These are phyloP conservation scores for Penicillium parvum DNA, from an alignment of 495 filamentous ascomycete genomes.

Conservation along the genomic window DNA sequence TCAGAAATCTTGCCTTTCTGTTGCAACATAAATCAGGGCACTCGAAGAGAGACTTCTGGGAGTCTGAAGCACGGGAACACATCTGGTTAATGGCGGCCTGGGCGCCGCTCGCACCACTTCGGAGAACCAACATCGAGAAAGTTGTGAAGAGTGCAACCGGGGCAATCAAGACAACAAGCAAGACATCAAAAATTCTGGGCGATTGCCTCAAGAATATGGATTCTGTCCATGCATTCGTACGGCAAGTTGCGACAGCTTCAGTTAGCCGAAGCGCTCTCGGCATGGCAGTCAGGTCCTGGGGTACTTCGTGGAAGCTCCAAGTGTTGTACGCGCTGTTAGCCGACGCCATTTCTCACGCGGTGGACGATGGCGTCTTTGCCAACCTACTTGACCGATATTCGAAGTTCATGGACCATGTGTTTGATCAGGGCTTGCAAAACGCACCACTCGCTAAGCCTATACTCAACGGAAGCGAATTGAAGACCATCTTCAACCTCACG, in stretches of 20 bases:
- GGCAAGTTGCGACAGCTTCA: background rate
- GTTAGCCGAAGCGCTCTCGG: background rate
- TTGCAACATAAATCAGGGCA: background rate
- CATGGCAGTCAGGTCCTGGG: background rate
- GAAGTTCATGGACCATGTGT: background rate
- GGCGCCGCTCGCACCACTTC: background rate
- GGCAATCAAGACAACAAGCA: background rate
- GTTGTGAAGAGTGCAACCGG: background rate
- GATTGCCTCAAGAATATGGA: background rate
- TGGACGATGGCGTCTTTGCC: background rate
- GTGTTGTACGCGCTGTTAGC: background rate
- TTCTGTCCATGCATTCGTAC: background rate
- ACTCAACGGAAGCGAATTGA: slow-evolving; percentile 2
- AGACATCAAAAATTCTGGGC: background rate
- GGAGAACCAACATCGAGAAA: background rate
- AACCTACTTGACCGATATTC: background rate
- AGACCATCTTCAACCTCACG: slow-evolving; percentile 1
- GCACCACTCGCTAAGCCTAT: slow-evolving; percentile 1
- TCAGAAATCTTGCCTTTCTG: background rate
- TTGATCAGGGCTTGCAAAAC: slow-evolving; percentile 2
- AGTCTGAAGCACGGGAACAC: background rate
- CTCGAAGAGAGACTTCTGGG: background rate
- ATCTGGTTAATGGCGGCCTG: background rate
- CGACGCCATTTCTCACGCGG: background rate
- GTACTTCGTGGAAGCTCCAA: background rate